Evolutionary conservation across 1,284 basidiomycete species (phyloP).

Genomic region (Singerocomus rubriflavus): DNA sequence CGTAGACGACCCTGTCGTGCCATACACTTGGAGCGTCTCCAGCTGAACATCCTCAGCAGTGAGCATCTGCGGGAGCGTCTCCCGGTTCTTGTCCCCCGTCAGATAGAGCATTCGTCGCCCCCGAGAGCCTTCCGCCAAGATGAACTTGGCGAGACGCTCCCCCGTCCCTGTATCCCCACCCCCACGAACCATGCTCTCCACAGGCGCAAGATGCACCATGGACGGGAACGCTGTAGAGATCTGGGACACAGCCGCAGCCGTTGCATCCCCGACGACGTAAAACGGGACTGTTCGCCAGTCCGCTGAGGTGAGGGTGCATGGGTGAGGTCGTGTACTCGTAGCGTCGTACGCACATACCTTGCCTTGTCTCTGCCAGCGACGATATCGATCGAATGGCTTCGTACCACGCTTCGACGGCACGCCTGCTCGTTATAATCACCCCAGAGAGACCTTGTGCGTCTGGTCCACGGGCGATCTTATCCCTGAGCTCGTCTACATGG

Average conservation of each 20-base stretch:
- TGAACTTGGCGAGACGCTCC: conserved; percentile 62
- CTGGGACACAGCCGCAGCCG: conserved; percentile 45
- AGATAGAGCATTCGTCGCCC: conserved; percentile 57
- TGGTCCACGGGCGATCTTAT: conserved; percentile 42
- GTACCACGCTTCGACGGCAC: conserved; percentile 68
- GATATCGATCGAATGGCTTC: conserved; percentile 34
- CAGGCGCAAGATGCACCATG: conserved; percentile 30
- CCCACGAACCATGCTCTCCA: conserved; percentile 22
- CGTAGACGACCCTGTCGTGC: conserved; percentile 52
- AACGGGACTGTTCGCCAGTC: conserved; percentile 60
- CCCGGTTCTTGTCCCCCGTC: conserved; percentile 79
- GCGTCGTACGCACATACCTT: conserved; percentile 14
- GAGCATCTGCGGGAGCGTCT: conserved; percentile 58
- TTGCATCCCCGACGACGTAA: conserved; percentile 71
- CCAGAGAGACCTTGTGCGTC: conserved; percentile 40
- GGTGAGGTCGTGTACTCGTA: neutral
- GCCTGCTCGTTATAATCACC: conserved; percentile 70
- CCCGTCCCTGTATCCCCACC: conserved; percentile 53
- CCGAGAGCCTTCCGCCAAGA: conserved; percentile 42
- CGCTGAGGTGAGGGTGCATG: conserved; percentile 9
- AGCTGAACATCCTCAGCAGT: conserved; percentile 43
- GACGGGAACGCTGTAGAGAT: conserved; percentile 34
- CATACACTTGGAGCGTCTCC: conserved; percentile 60
- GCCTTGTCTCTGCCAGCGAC: neutral
- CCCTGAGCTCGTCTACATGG: conserved; percentile 46